Conservation (phyloP, 192 early-diverging fungal genomes). For the Spizellomyces sp. region DNA sequence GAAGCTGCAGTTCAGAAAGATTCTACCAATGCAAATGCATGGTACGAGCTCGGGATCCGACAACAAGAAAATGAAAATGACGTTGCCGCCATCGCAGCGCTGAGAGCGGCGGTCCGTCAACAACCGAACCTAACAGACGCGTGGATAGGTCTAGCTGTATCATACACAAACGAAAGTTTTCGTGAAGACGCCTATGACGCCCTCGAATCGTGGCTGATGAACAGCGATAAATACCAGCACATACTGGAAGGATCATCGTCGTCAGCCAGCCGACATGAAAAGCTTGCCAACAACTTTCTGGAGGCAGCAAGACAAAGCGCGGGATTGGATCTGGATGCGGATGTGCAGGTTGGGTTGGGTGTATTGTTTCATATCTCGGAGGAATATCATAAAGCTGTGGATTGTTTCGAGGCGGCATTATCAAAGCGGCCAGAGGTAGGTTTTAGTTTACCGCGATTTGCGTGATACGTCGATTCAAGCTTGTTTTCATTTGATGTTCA, state of each 20-base stretch:
- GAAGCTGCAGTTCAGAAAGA: slow-evolving; percentile 86
- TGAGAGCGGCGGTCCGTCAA: slow-evolving; percentile 74
- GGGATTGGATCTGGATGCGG: slow-evolving; percentile 74
- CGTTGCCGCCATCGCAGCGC: slow-evolving; percentile 84
- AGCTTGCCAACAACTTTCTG: slow-evolving; percentile 76
- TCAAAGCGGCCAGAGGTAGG: slow-evolving; percentile 67
- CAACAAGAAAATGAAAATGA: slow-evolving; percentile 99
- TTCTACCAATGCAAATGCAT: slow-evolving; percentile 75
- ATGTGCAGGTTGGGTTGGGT: slow-evolving; percentile 93
- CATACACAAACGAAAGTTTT: slow-evolving; percentile 91
- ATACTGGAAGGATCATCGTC: slow-evolving; percentile 41
- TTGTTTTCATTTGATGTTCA: slow-evolving; percentile 12
- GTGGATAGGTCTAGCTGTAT: slow-evolving; percentile 86
- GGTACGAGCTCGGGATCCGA: slow-evolving; percentile 83
- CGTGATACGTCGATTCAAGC: not conserved
- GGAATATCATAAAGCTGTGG: slow-evolving; percentile 95
- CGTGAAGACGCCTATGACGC: slow-evolving; percentile 86
- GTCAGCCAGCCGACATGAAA: slow-evolving; percentile 62
- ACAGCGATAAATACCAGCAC: slow-evolving; percentile 67
- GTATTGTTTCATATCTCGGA: slow-evolving; percentile 91
- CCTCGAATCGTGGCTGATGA: slow-evolving; percentile 80
- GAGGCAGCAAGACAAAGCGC: slow-evolving; percentile 70
- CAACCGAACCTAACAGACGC: slow-evolving; percentile 78
- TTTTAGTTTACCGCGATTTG: not conserved
- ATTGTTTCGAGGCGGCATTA: slow-evolving; percentile 94